phyloP scores from a whole-genome alignment of 1,139 yeast genomes.

The Trichomonascaceae sp. region DNA sequence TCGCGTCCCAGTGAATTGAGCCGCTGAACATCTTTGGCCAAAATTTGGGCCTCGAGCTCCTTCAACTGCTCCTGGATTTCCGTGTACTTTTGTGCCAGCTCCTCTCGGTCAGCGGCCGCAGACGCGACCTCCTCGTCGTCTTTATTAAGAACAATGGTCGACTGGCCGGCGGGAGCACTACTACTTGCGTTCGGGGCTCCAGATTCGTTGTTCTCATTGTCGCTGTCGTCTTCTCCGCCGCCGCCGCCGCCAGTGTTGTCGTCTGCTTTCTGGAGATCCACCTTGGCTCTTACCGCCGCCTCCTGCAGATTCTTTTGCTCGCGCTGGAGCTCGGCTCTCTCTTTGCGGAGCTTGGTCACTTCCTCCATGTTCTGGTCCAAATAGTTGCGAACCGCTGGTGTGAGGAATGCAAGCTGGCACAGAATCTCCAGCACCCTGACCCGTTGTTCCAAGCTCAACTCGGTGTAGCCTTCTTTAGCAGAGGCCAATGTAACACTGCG shows the following conservation, averaged over 20 bases:
- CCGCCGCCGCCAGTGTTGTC: slow-evolving; percentile 36
- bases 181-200: too few relatives aligned
- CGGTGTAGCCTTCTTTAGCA: slow-evolving; percentile 39
- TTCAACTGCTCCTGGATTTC: slow-evolving; percentile 14
- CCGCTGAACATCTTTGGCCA: slow-evolving; percentile 54
- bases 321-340: slow-evolving; percentile 52
- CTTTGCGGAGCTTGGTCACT: slow-evolving; percentile 49
- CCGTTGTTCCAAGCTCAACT: slow-evolving; percentile 37
- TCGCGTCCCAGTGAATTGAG: slow-evolving; percentile 71
- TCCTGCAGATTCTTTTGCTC: slow-evolving; percentile 42
- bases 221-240: slow-evolving; percentile 34
- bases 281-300: slow-evolving; percentile 27
- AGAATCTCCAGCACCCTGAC: slow-evolving; percentile 42
- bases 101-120: slow-evolving; percentile 1
- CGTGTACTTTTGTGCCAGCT: slow-evolving; percentile 8
- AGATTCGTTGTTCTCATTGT: slow-evolving; percentile 25
- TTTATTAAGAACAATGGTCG: slow-evolving; percentile 1
- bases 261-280: slow-evolving; percentile 29
- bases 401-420: slow-evolving; percentile 43
- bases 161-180: slow-evolving; percentile 6
- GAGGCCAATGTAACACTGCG: slow-evolving; percentile 37
- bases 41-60: slow-evolving; percentile 26
- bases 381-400: slow-evolving; percentile 46
- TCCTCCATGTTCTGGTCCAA: slow-evolving; percentile 61
- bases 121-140: slow-evolving; percentile 4